These are phyloP conservation scores for Aspergillus sparsus DNA, from an alignment of 495 filamentous ascomycete genomes.

Conservation along the genomic window DNA sequence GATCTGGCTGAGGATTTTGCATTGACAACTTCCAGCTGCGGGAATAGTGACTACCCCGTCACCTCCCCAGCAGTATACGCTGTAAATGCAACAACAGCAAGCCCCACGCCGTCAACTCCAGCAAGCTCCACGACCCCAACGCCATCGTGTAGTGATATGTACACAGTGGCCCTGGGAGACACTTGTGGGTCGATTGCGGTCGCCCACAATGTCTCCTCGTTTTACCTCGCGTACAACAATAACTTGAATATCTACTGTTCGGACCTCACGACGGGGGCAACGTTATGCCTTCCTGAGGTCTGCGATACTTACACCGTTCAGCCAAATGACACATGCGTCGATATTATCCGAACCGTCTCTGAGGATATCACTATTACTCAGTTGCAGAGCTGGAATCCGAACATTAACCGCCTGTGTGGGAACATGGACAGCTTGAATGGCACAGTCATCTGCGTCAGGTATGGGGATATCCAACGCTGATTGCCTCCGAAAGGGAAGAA, in stretches of 20 bases:
- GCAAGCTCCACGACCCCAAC: slow-evolving; percentile 2
- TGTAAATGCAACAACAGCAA: not conserved
- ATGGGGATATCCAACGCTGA: too few species aligned
- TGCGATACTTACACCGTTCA: slow-evolving; percentile 1
- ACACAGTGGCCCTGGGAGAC: too few species aligned
- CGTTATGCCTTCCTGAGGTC: not conserved
- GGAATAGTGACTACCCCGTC: slow-evolving; percentile 7
- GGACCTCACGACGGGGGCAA: too few species aligned
- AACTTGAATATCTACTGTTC: too few species aligned
- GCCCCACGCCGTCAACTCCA: not conserved
- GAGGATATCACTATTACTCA: not conserved
- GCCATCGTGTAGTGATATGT: too few species aligned
- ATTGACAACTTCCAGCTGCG: slow-evolving; percentile 16
- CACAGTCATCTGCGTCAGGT: not conserved
- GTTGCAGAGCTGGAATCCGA: not conserved
- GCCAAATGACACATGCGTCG: not conserved
- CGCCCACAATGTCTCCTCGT: too few species aligned
- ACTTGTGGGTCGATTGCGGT: too few species aligned
- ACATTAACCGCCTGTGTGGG: not conserved
- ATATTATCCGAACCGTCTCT: not conserved
- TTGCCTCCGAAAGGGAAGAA: too few species aligned
- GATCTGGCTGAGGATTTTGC: slow-evolving; percentile 15
- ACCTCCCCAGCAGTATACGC: slow-evolving; percentile 13
- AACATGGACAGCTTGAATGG: not conserved
- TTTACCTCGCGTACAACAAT: too few species aligned